Conservation (phyloP, 1,139 yeast genomes). For the Saccharomyces hybrid region DNA sequence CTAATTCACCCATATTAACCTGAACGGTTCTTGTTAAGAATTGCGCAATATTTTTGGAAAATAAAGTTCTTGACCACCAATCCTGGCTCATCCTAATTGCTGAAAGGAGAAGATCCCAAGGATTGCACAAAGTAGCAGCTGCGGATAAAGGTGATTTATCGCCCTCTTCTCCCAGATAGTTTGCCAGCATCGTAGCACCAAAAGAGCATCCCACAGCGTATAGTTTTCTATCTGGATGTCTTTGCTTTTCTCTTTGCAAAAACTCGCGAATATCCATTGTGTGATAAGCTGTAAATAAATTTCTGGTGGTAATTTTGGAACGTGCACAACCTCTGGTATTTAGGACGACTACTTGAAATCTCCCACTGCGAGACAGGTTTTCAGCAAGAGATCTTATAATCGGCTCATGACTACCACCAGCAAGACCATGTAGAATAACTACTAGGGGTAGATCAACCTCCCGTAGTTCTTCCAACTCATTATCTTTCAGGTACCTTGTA, state of each 20-base stretch:
- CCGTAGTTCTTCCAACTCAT: slow-evolving; percentile 38
- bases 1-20: slow-evolving; percentile 53
- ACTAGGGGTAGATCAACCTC: slow-evolving; percentile 53
- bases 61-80: slow-evolving; percentile 54
- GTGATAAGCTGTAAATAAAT: slow-evolving; percentile 66
- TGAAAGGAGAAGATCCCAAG: slow-evolving; percentile 75
- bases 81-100: slow-evolving; percentile 44
- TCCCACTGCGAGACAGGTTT: slow-evolving; percentile 26
- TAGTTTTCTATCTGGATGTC: slow-evolving; percentile 66
- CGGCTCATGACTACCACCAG: slow-evolving; percentile 89
- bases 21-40: slow-evolving; percentile 57
- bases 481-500: slow-evolving; percentile 58
- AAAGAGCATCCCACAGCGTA: slow-evolving; percentile 79
- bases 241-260: slow-evolving; percentile 42
- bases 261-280: slow-evolving; percentile 66
- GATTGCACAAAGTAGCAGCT: slow-evolving; percentile 63
- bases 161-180: slow-evolving; percentile 71
- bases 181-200: slow-evolving; percentile 76
- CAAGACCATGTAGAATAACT: slow-evolving; percentile 73
- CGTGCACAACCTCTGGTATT: slow-evolving; percentile 86
- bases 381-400: slow-evolving; percentile 59
- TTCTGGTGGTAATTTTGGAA: slow-evolving; percentile 67
- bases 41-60: slow-evolving; percentile 58
- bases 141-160: slow-evolving; percentile 49
- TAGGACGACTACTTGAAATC: slow-evolving; percentile 64